A percentile compares a stretch with the other conserved stretches of the same genome.
Evolutionary conservation across 495 filamentous ascomycete species (phyloP).

Genomic region (Penicillium cataractarum): DNA sequence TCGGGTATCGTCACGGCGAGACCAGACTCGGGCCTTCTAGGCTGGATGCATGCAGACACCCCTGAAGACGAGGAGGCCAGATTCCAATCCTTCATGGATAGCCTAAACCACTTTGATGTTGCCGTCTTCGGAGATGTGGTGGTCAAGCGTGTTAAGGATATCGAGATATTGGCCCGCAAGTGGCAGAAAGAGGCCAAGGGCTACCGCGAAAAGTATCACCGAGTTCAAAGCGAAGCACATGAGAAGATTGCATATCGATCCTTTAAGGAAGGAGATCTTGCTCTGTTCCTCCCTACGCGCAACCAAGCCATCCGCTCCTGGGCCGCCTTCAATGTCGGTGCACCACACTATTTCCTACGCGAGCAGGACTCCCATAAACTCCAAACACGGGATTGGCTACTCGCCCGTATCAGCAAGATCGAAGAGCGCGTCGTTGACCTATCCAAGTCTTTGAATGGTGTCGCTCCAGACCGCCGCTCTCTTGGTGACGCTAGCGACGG

Average conservation of each 20-base stretch:
- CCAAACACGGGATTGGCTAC: slow-evolving; percentile 82
- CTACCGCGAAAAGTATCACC: slow-evolving; percentile 86
- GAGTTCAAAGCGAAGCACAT: slow-evolving; percentile 83
- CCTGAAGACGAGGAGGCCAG: slow-evolving; percentile 66
- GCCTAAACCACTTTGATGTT: slow-evolving; percentile 75
- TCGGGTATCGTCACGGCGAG: slow-evolving; percentile 56
- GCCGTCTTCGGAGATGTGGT: slow-evolving; percentile 81
- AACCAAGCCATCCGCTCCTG: slow-evolving; percentile 93
- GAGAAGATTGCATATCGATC: slow-evolving; percentile 96
- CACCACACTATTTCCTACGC: slow-evolving; percentile 93
- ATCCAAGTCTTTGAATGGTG: slow-evolving; percentile 68
- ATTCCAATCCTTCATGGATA: slow-evolving; percentile 71
- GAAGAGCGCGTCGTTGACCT: slow-evolving; percentile 94
- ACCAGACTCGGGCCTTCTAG: slow-evolving; percentile 68
- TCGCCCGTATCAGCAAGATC: slow-evolving; percentile 89
- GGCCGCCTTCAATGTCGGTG: slow-evolving; percentile 97
- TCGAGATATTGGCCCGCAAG: slow-evolving; percentile 86
- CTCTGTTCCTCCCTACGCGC: slow-evolving; percentile 90
- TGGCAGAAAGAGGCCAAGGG: slow-evolving; percentile 83
- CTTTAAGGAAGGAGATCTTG: slow-evolving; percentile 96
- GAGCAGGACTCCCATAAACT: slow-evolving; percentile 91
- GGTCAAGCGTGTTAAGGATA: slow-evolving; percentile 83
- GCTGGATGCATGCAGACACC: slow-evolving; percentile 76
- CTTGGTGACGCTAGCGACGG: slow-evolving; percentile 58
- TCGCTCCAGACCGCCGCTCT: slow-evolving; percentile 59